Evolutionary conservation across 1,284 basidiomycete genomes (phyloP).

Genomic region (Gymnopus androsaceus): DNA sequence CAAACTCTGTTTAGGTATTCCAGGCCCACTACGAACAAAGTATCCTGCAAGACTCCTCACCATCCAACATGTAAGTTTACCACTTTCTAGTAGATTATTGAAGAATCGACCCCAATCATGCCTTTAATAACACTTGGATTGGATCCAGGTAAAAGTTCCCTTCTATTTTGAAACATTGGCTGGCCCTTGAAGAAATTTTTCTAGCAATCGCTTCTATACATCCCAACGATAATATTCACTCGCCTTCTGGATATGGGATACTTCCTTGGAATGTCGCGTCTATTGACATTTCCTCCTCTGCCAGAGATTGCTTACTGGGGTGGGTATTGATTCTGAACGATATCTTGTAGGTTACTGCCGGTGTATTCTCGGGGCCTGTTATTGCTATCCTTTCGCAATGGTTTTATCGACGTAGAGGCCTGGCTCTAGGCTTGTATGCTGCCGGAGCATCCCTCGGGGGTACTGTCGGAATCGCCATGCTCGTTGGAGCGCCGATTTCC

Average conservation of each 20-base stretch:
- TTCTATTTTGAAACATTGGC: background rate
- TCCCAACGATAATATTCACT: constrained; percentile 28
- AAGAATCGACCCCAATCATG: background rate
- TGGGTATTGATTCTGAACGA: constrained; percentile 16
- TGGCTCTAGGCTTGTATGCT: constrained; percentile 27
- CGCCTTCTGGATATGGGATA: constrained; percentile 50
- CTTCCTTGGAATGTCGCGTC: constrained; percentile 43
- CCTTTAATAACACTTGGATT: constrained; percentile 37
- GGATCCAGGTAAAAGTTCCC: constrained; percentile 36
- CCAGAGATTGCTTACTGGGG: constrained; percentile 39
- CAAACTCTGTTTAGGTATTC: constrained; percentile 25
- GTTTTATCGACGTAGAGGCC: constrained; percentile 28
- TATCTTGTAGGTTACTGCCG: constrained; percentile 25
- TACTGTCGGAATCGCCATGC: constrained; percentile 32
- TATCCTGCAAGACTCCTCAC: constrained; percentile 24
- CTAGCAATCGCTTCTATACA: constrained; percentile 21
- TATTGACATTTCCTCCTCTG: constrained; percentile 48
- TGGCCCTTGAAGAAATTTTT: background rate
- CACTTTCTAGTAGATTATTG: background rate
- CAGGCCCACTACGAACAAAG: constrained; percentile 37
- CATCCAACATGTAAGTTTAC: constrained; percentile 29
- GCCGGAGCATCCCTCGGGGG: constrained; percentile 28
- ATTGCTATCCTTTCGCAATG: constrained; percentile 38
- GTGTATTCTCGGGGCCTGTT: constrained; percentile 37
- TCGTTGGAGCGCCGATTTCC: constrained; percentile 50